Evolutionary conservation across 2,329 filamentous ascomycete genomes (phyloP), one percentile per base, ranked within the genome.

Genomic region (Pestalotiopsis sp.): DNA sequence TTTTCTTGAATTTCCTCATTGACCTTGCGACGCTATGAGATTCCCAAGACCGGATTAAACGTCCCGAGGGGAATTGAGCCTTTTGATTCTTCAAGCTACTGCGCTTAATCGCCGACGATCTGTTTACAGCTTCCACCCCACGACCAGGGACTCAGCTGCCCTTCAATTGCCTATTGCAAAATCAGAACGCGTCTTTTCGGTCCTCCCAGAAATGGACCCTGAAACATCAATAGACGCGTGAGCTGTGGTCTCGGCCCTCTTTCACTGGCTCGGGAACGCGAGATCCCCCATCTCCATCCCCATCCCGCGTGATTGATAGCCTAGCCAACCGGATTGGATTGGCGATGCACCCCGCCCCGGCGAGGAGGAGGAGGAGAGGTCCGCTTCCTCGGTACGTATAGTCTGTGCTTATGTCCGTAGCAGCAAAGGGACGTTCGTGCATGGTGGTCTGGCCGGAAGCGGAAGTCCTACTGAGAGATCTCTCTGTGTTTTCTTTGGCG

Each of bases 191-290:
- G 31, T 36, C 31, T 36, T 36, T 7, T 36, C 2, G 31, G 23
- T 23, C 23, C 23, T 23, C 23, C 23, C 23, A 23, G 23, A 23
- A 23, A 59, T 59, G 57, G 57, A 27, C 57, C 23, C 57, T 59
- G 57, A 59, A 59, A 59, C 57, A 27, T 59, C 57, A 59, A 59
- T 59, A 59, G 25, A 59, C 57, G 57, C 57, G 57, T 59, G 57
- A 23, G 17, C n/a, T 27, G 57, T 52, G 45, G 31, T 36, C 31
- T 52, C 45, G 14, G 45, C 14, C 12, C 45, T 17, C 20, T 52
- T 11, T 52, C 45, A 52, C 45, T 20, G 45, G 45, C 45, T 52
- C 31, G 45, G 45, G 45, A 52, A 14, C 45, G 20, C 20, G 45
- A 36, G 31, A 36, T 36, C 31, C 31, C 31, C 31, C 31, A 36